Evolutionary conservation across 202 grass and related monocot species (phyloP).

Genomic region (Thinopyrum obtusiflorum): DNA sequence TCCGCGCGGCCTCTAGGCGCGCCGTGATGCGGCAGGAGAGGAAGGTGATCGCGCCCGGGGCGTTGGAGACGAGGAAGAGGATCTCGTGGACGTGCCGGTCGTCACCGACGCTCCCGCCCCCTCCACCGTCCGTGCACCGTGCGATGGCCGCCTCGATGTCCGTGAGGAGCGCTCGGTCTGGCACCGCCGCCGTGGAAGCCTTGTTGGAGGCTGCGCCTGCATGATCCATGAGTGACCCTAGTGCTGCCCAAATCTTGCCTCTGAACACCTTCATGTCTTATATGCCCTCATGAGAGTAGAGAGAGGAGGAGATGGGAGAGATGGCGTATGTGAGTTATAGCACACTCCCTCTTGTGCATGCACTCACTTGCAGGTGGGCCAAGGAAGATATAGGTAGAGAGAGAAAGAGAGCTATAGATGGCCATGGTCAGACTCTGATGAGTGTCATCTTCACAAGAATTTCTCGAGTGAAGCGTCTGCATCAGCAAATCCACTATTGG

Average conservation of each 20-base stretch:
- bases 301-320: conserved; percentile 22
- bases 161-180: conserved; percentile 50
- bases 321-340: conserved; percentile 52
- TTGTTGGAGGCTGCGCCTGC: conserved; percentile 3
- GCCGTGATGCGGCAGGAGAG: conserved; percentile 74
- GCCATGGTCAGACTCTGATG: conserved; percentile 35
- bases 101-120: conserved; percentile 27
- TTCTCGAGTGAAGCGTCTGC: conserved; percentile 39
- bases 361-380: conserved; percentile 30
- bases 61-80: conserved; percentile 88
- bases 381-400: conserved; percentile 1
- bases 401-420: neutral
- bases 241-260: conserved; percentile 67
- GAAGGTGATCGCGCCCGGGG: conserved; percentile 85
- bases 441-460: conserved; percentile 47
- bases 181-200: conserved; percentile 2
- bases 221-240: conserved; percentile 78
- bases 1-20: conserved; percentile 46
- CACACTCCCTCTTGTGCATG: conserved; percentile 18
- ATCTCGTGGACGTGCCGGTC: conserved; percentile 77
- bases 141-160: conserved; percentile 71
- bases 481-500: conserved; percentile 54
- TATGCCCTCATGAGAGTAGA: conserved; percentile 35
- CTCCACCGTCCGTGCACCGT: conserved; percentile 47
- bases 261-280: conserved; percentile 84